Conservation (phyloP, 2,329 filamentous ascomycete genomes). For the Zasmidium citrigriseum region DNA sequence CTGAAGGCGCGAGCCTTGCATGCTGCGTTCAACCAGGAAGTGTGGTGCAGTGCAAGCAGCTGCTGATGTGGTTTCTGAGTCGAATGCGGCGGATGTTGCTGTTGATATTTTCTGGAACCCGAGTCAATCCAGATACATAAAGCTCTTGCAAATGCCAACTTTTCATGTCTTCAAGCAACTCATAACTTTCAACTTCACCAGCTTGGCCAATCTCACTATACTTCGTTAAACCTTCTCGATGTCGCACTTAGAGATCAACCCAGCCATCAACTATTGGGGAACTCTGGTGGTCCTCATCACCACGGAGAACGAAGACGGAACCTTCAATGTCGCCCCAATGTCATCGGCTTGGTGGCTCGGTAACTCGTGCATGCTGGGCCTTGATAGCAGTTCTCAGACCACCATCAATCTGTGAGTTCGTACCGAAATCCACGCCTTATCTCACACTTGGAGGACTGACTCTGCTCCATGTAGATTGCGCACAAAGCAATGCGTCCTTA, state of each 20-base stretch:
- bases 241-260: slow-evolving; percentile 6
- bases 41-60: no score
- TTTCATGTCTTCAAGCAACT: background rate
- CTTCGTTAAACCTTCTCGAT: background rate
- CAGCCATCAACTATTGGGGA: slow-evolving; percentile 9
- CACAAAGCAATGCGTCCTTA: slow-evolving; percentile 9
- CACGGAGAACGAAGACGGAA: slow-evolving; percentile 41
- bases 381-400: slow-evolving; percentile 23
- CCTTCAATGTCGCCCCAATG: slow-evolving; percentile 45
- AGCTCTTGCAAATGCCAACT: background rate
- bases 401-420: slow-evolving; percentile 5
- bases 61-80: no score
- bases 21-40: no score
- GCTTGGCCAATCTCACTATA: background rate
- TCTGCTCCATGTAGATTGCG: background rate
- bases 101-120: no score
- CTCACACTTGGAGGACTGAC: background rate
- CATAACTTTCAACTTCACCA: background rate
- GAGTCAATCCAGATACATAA: no score
- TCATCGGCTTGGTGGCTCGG: slow-evolving; percentile 51
- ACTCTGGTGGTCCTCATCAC: slow-evolving; percentile 11
- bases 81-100: no score
- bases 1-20: no score
- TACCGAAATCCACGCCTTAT: no score
- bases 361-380: slow-evolving; percentile 46